These are phyloP conservation scores for Diversispora epigaea DNA, from an alignment of 192 early-diverging fungal species.

Conservation along the genomic window DNA sequence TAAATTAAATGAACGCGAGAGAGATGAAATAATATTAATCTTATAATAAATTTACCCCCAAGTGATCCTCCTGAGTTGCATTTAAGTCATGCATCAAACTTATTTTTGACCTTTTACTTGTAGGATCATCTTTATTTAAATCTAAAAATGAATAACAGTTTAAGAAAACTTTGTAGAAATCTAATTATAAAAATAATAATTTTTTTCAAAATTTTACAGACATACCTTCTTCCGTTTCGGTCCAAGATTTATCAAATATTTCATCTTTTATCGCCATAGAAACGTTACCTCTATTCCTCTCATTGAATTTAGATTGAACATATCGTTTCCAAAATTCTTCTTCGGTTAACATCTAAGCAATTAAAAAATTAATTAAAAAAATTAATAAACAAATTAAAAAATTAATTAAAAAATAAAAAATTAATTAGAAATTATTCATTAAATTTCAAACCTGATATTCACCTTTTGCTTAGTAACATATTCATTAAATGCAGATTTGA, in stretches of 20 bases:
- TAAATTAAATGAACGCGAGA: not conserved
- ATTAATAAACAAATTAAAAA: not conserved
- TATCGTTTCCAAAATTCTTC: conserved; percentile 88
- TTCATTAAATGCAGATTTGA: conserved; percentile 38
- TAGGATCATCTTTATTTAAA: conserved; percentile 38
- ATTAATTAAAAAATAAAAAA: not conserved
- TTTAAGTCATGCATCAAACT: conserved; percentile 78
- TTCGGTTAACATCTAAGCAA: conserved; percentile 48
- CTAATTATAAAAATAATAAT: not conserved
- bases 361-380: conserved; percentile 38
- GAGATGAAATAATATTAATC: conserved; percentile 31
- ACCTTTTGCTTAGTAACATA: conserved; percentile 6
- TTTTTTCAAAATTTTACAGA: not conserved
- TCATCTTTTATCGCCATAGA: conserved; percentile 58
- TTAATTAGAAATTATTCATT: not conserved
- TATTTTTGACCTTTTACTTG: conserved; percentile 50
- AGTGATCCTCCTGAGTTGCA: conserved; percentile 77
- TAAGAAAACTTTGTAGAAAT: not conserved
- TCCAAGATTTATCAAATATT: conserved; percentile 75
- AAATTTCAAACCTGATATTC: not conserved
- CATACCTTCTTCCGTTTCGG: conserved; percentile 72
- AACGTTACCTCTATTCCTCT: conserved; percentile 63
- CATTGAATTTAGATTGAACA: conserved; percentile 80
- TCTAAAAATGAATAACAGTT: conserved; percentile 21
- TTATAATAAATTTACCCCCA: conserved; percentile 47